Evolutionary conservation across 176 grass and related monocot species (phyloP).

Genomic region (Areca catechu): DNA sequence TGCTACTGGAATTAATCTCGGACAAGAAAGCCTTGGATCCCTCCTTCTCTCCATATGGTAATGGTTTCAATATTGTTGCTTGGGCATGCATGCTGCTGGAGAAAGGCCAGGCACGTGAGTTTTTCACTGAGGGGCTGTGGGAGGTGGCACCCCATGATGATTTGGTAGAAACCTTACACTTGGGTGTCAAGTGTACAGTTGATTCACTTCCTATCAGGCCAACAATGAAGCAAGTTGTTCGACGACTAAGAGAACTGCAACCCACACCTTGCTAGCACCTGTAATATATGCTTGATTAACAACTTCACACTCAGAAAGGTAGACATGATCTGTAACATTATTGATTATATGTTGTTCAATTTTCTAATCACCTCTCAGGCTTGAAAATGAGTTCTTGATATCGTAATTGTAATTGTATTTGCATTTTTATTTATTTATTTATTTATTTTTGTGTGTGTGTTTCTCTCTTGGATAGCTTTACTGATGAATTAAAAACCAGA

Average conservation of each 20-base stretch:
- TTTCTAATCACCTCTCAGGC: too few relatives aligned
- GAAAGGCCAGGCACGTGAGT: conserved; percentile 75
- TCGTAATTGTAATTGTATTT: too few relatives aligned
- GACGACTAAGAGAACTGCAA: conserved; percentile 74
- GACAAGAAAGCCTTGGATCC: conserved; percentile 89
- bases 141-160: conserved; percentile 84
- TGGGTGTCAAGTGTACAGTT: conserved; percentile 82
- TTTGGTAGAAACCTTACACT: conserved; percentile 80
- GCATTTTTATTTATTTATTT: too few relatives aligned
- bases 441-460: too few relatives aligned
- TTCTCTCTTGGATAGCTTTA: too few relatives aligned
- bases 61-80: conserved; percentile 94
- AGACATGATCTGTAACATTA: too few relatives aligned
- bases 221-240: conserved; percentile 96
- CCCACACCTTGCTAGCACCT: conserved; percentile 26
- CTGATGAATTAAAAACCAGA: too few relatives aligned
- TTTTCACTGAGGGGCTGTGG: conserved; percentile 91
- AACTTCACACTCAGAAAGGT: too few relatives aligned
- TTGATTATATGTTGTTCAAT: too few relatives aligned
- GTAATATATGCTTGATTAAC: too few relatives aligned
- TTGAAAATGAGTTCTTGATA: too few relatives aligned
- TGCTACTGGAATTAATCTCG: conserved; percentile 83
- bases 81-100: conserved; percentile 93
- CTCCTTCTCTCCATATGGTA: conserved; percentile 95
- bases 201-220: conserved; percentile 78